A percentile compares a stretch with the other conserved stretches of the same genome.
These are phyloP conservation scores for Cymbomonas tetramitiformis DNA, from an alignment of 139 green algal genomes.

Conservation along the genomic window DNA sequence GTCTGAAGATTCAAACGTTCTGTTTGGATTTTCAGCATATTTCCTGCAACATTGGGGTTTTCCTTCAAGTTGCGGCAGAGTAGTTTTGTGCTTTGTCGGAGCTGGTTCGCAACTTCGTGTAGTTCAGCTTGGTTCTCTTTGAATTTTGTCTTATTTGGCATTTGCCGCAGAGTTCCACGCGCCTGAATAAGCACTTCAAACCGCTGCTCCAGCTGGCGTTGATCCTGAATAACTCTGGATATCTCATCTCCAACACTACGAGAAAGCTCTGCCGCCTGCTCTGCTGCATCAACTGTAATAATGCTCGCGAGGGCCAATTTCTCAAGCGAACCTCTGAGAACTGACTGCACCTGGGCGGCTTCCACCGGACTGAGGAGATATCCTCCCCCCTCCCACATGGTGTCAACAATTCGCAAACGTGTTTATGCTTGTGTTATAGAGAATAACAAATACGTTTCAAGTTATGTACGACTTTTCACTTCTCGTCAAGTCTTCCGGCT, in stretches of 20 bases:
- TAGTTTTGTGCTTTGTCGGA: constrained; percentile 43
- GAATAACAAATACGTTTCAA: no score
- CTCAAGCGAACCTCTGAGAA: background rate
- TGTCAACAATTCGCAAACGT: no score
- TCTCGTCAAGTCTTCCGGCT: no score
- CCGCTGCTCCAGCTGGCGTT: constrained; percentile 48
- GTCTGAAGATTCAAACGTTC: constrained; percentile 43
- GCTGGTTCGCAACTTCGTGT: constrained; percentile 40
- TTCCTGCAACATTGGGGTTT: constrained; percentile 63
- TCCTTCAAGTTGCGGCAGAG: constrained; percentile 58
- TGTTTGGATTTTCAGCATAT: constrained; percentile 56
- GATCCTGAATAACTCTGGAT: constrained; percentile 46
- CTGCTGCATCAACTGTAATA: background rate
- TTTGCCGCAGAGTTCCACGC: constrained; percentile 36
- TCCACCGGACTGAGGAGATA: no score
- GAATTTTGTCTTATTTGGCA: constrained; percentile 54
- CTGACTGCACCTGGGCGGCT: background rate
- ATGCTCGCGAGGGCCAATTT: background rate
- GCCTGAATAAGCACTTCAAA: constrained; percentile 47
- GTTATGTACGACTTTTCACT: no score
- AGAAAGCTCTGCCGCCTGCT: constrained; percentile 26
- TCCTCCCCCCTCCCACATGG: no score
- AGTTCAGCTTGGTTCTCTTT: constrained; percentile 36
- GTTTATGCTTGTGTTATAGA: no score
- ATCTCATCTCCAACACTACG: constrained; percentile 59